phyloP scores from a whole-genome alignment of 495 filamentous ascomycete species.

The Entonaema liquescens region DNA sequence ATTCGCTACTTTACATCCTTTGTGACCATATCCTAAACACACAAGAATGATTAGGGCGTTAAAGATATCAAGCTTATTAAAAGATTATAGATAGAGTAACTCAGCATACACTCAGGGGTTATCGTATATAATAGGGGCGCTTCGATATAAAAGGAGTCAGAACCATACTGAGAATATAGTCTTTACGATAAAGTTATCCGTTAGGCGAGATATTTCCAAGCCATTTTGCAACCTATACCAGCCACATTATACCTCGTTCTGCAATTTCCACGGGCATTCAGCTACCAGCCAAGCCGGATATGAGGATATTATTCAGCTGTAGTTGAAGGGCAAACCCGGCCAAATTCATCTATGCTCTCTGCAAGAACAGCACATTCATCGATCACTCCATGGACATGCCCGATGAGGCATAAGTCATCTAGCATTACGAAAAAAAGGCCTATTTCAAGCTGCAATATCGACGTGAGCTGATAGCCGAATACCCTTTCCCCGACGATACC shows the following conservation, averaged over 20 bases:
- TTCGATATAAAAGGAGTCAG: neutral
- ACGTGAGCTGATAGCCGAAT: neutral
- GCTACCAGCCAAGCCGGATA: conserved; percentile 7
- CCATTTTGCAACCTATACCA: conserved; percentile 31
- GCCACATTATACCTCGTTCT: conserved; percentile 25
- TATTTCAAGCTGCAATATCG: neutral
- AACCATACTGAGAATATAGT: neutral
- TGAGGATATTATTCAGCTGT: neutral
- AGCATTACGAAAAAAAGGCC: neutral
- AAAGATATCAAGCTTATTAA: neutral
- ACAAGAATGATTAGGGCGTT: neutral
- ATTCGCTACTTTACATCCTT: neutral
- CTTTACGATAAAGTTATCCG: neutral
- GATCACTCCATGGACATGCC: neutral
- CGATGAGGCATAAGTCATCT: neutral
- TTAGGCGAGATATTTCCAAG: conserved; percentile 17
- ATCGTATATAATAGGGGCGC: neutral
- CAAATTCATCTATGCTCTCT: conserved; percentile 1
- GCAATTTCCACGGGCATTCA: neutral
- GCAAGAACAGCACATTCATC: neutral
- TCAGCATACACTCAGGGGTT: neutral
- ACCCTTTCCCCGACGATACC: conserved; percentile 7
- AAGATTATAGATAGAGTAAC: neutral
- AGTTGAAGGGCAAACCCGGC: neutral
- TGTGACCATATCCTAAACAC: neutral